These are phyloP conservation scores for Ogataea sp. DNA, from an alignment of 805 yeast genomes.

Conservation along the genomic window DNA sequence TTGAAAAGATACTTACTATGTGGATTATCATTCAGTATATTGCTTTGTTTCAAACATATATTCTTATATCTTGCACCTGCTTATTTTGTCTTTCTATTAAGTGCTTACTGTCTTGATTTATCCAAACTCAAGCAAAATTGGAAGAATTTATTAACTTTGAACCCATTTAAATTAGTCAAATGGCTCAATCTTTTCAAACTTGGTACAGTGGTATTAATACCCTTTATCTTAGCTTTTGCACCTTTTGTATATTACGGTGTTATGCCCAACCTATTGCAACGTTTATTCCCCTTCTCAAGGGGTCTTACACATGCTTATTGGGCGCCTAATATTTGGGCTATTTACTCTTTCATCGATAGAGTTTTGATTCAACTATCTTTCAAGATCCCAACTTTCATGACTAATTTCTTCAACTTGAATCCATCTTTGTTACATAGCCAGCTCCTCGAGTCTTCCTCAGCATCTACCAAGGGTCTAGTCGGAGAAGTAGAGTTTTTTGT, in stretches of 20 bases:
- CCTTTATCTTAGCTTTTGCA: conserved; percentile 62
- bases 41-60: conserved; percentile 91
- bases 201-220: conserved; percentile 52
- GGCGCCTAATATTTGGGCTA: conserved; percentile 98
- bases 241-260: conserved; percentile 65
- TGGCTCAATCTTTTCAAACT: conserved; percentile 57
- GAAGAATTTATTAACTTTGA: not conserved
- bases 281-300: conserved; percentile 89
- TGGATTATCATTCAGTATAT: conserved; percentile 62
- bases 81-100: conserved; percentile 68
- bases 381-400: conserved; percentile 35
- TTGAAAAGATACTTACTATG: conserved; percentile 47
- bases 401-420: too few relatives aligned
- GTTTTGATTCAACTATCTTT: conserved; percentile 41
- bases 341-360: conserved; percentile 79
- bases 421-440: conserved; percentile 4
- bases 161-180: conserved; percentile 21
- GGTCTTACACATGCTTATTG: conserved; percentile 97
- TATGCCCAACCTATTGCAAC: conserved; percentile 51
- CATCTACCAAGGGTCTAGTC: conserved; percentile 74
- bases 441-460: conserved; percentile 3
- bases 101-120: conserved; percentile 69
- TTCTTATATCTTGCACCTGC: conserved; percentile 93
- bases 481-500: conserved; percentile 82
- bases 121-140: too few relatives aligned